Evolutionary conservation across 495 filamentous ascomycete genomes (phyloP), one percentile per base, ranked within the genome.

Genomic region (Penicillium turbatum): DNA sequence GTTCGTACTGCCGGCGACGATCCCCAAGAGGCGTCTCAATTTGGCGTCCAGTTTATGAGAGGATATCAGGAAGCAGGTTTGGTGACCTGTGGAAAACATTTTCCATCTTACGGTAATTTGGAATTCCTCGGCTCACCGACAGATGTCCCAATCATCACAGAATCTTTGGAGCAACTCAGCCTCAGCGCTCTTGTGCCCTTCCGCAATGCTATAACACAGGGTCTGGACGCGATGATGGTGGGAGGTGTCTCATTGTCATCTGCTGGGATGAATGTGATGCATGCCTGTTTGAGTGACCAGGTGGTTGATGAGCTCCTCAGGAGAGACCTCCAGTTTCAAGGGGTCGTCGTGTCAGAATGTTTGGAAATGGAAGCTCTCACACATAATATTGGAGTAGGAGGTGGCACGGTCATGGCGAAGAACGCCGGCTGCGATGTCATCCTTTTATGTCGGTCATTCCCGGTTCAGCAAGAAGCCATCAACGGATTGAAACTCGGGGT

Each of bases 351-450:
- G 38, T 95, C 90, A 0, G 90, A 96, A 61, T 96, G 90, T 52
- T 75, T 95, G n/a, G 90, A 95, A 67, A 96, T 95, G 90, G 90
- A 96, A 59, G 89, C 89, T 1, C 77, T 96, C 12, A 87, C 86
- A 46, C 88, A 91, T 56, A 92, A 95, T 56, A 93, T 95, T 56
- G 90, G 90, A 11, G 88, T 96, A n/a, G 86, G 89, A 52, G 89
- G 89, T 12, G 90, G 90, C 13, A 93, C 88, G 0, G 89, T 95
- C 49, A 96, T 96, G 90, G 90, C 90, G 0, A 88, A 95, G 51
- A 91, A 93, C 64, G 90, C 90, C 15, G 90, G 90, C 27, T 95
- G 90, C 64, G 90, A 96, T 73, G 70, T 95, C 31, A 82, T 95
- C 13, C 77, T 95, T 12, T 77, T 95, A 11, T 96, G 90, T 61